phyloP scores from a whole-genome alignment of 257 asterid genomes.

The Petrea volubilis region DNA sequence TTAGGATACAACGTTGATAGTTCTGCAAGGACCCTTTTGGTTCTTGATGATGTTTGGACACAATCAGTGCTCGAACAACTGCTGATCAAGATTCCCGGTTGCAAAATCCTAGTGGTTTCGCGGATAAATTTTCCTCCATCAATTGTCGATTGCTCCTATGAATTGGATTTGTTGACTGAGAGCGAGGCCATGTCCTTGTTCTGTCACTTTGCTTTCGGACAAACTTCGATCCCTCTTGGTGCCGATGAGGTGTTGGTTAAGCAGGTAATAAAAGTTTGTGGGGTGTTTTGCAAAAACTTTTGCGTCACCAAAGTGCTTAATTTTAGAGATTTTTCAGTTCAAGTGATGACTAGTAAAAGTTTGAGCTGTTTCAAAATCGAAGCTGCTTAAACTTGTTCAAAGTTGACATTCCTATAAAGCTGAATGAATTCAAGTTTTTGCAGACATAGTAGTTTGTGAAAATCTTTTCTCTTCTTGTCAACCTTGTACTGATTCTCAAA shows the following conservation, averaged over 20 bases:
- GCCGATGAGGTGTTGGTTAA: slow-evolving; percentile 56
- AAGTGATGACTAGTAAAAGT: no score
- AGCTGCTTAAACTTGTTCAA: no score
- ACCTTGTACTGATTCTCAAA: slow-evolving; percentile 5
- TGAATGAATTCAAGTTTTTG: no score
- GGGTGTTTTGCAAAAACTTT: no score
- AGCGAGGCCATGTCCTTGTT: slow-evolving; percentile 77
- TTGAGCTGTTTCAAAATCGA: no score
- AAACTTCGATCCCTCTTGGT: slow-evolving; percentile 52
- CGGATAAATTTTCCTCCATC: slow-evolving; percentile 69
- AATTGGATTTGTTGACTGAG: slow-evolving; percentile 69
- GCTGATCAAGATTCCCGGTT: slow-evolving; percentile 57
- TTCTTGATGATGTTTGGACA: slow-evolving; percentile 93
- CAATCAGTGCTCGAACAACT: slow-evolving; percentile 70
- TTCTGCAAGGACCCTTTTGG: slow-evolving; percentile 44
- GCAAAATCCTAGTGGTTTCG: slow-evolving; percentile 81
- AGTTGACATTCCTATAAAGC: no score
- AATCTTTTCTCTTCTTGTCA: background rate
- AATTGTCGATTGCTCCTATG: slow-evolving; percentile 55
- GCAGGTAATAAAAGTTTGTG: slow-evolving; percentile 45
- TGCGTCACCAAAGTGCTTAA: no score
- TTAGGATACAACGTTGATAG: slow-evolving; percentile 29
- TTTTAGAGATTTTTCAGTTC: no score
- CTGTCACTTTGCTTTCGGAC: slow-evolving; percentile 82
- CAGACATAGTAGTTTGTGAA: background rate